Evolutionary conservation across 495 filamentous ascomycete species (phyloP).

Genomic region (Xylaria castorea): DNA sequence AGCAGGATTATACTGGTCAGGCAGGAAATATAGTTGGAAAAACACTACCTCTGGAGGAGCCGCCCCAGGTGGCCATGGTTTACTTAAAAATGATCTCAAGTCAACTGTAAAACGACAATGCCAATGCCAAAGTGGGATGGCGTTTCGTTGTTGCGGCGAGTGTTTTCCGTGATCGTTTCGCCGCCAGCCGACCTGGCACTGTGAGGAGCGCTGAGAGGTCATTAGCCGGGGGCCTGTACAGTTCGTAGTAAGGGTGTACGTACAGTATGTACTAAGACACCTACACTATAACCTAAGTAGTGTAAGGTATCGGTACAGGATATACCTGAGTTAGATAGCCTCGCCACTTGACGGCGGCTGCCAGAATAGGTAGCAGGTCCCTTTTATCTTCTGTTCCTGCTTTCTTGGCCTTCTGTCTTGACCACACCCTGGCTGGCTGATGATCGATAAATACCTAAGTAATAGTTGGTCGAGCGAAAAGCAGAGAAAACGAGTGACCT

Average conservation of each 20-base stretch:
- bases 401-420: background rate
- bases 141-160: background rate
- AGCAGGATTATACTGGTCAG: background rate
- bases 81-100: constrained; percentile 10
- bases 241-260: background rate
- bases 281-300: background rate
- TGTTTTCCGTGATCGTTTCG: background rate
- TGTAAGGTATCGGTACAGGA: background rate
- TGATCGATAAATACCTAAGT: background rate
- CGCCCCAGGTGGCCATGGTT: constrained; percentile 21
- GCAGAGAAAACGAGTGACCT: background rate
- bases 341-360: constrained; percentile 8
- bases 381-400: background rate
- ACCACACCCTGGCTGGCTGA: background rate
- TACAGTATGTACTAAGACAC: background rate
- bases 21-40: constrained; percentile 3
- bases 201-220: constrained; percentile 2
- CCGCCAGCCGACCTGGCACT: constrained; percentile 7
- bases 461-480: background rate
- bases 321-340: background rate
- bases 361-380: background rate
- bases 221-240: background rate
- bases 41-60: constrained; percentile 19
- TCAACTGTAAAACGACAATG: background rate
- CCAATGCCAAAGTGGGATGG: constrained; percentile 5